phyloP scores from a whole-genome alignment of 495 filamentous ascomycete species.

The Filosporella fistucella region DNA sequence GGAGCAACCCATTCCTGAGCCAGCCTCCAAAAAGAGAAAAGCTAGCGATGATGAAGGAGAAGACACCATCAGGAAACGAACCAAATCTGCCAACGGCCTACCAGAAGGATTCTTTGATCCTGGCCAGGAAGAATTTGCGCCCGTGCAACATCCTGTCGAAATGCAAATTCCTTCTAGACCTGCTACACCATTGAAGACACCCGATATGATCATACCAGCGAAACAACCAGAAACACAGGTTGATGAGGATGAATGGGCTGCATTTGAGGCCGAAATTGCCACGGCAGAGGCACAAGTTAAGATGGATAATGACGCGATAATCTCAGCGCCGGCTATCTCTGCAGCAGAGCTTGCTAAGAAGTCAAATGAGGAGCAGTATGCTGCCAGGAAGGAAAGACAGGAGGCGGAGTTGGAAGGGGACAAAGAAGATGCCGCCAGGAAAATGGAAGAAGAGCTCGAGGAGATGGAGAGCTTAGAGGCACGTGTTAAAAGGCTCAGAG shows the following conservation, averaged over 20 bases:
- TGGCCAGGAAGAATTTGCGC: not conserved
- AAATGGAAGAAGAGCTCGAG: constrained; percentile 85
- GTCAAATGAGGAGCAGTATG: constrained; percentile 50
- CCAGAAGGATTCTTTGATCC: constrained; percentile 23
- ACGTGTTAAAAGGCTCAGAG: constrained; percentile 70
- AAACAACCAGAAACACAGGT: constrained; percentile 30
- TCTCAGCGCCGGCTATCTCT: constrained; percentile 66
- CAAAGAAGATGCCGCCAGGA: constrained; percentile 77
- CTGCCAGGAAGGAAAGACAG: constrained; percentile 44
- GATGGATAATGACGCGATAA: constrained; percentile 46
- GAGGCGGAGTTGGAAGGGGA: constrained; percentile 71
- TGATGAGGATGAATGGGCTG: constrained; percentile 85
- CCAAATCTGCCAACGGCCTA: constrained; percentile 13
- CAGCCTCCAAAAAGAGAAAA: constrained; percentile 22
- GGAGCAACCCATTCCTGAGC: not conserved
- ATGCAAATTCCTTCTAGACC: constrained; percentile 53
- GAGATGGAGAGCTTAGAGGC: constrained; percentile 90
- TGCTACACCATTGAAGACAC: constrained; percentile 37
- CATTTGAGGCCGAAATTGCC: constrained; percentile 83
- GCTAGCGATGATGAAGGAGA: constrained; percentile 29
- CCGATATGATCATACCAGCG: constrained; percentile 1
- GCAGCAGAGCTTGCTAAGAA: constrained; percentile 70
- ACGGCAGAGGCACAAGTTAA: constrained; percentile 32
- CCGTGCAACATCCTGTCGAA: constrained; percentile 16
- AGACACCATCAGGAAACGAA: constrained; percentile 30